These are phyloP conservation scores for Phytophthora fragariae DNA, from an alignment of 352 stramenopile genomes.

Conservation along the genomic window DNA sequence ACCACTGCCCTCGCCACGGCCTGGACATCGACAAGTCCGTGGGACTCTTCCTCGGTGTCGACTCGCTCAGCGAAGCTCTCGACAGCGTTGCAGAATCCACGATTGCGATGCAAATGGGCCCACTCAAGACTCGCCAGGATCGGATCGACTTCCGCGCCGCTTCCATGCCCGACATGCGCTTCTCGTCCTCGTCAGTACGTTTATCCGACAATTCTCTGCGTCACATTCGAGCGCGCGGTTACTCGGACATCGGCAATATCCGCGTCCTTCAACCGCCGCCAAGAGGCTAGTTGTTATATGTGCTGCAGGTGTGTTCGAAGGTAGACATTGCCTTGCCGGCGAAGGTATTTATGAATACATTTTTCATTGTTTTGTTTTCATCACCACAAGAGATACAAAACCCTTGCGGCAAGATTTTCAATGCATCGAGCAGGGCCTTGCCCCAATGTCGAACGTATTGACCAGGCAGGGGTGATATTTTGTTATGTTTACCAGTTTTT, in stretches of 20 bases:
- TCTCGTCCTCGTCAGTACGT: conserved; percentile 49
- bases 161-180: conserved; percentile 74
- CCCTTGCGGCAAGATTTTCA: too few relatives aligned
- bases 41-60: conserved; percentile 61
- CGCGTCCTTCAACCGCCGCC: neutral
- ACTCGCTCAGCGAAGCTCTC: conserved; percentile 55
- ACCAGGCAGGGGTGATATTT: too few relatives aligned
- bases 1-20: conserved; percentile 54
- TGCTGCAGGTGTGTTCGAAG: neutral
- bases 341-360: conserved; percentile 18
- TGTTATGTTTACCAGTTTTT: too few relatives aligned
- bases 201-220: conserved; percentile 35
- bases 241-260: conserved; percentile 34
- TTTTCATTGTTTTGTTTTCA: neutral
- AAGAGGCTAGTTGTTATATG: neutral
- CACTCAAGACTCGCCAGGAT: conserved; percentile 71
- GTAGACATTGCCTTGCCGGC: neutral
- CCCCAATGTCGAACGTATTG: too few relatives aligned
- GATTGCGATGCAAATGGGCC: conserved; percentile 39
- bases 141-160: conserved; percentile 70
- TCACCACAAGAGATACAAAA: neutral
- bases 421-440: too few relatives aligned
- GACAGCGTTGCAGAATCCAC: conserved; percentile 44
- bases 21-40: conserved; percentile 75
- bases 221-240: conserved; percentile 40